Base-by-base conservation (phyloP, 208 protist genomes). In the Herpetomonas samuelpessoai region DNA sequence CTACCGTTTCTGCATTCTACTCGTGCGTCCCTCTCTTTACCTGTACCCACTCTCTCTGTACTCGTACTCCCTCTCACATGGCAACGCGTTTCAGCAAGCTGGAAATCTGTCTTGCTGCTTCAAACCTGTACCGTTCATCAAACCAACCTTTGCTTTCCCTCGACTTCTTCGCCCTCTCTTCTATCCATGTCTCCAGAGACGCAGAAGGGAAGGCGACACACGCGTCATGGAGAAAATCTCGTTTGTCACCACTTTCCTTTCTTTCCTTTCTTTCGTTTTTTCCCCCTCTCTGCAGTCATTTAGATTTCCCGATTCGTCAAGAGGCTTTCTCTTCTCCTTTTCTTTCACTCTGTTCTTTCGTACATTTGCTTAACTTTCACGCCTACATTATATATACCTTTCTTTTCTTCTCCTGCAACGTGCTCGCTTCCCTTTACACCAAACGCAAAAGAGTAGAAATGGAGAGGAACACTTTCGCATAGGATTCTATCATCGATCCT, bases 211-310 rank as follows among this genome's bases (percentile, higher is more conserved):
- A 41, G 35, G 35, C n/a, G n/a, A n/a, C n/a, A n/a, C n/a, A n/a
- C n/a, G n/a, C n/a, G n/a, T n/a, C n/a, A n/a, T n/a, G n/a, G n/a
- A n/a, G n/a, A n/a, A n/a, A n/a, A n/a, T n/a, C n/a, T n/a, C n/a
- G n/a, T n/a, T n/a, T n/a, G n/a, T n/a, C n/a, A n/a, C n/a, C n/a
- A 14, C 35, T 41, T 41, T 41, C 35, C 35, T 41, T 6, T 41
- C 24, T 22, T 57, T 1, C 35, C 44, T 71, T 62, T 71, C n/a
- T 22, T 26, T 48, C 18, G 44, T 46, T 26, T 30, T 60, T 6
- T 61, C 25, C 21, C 4, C 35, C 9, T 58, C 21, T 62, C 24
- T 61, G 3, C 46, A 24, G 12, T 24, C 31, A 24, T 6, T 39
- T n/a, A n/a, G n/a, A n/a, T n/a, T n/a, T n/a, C n/a, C n/a, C n/a